Conservation (phyloP, 208 protist genomes). For the Trichomonas vaginalis region DNA sequence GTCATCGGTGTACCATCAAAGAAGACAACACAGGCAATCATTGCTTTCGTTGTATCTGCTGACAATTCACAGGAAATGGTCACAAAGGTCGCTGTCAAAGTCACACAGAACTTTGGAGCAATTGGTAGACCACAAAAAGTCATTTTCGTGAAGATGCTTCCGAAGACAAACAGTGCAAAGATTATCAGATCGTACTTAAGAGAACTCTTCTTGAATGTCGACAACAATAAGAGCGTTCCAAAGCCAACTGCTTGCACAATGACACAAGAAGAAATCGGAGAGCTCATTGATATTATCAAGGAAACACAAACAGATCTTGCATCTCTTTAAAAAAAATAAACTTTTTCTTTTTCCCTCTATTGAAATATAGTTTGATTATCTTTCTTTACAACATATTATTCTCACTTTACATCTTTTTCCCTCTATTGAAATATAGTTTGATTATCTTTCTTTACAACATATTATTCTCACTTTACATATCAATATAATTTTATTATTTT, state of each 20-base stretch:
- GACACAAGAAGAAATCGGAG: neutral
- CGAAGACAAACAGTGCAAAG: conserved; percentile 1
- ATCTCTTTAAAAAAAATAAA: neutral
- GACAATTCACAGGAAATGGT: neutral
- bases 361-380: neutral
- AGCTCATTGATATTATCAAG: neutral
- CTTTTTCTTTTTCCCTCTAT: neutral
- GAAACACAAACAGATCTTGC: neutral
- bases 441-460: neutral
- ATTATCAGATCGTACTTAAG: neutral
- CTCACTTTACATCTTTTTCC: neutral
- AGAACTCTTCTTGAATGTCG: neutral
- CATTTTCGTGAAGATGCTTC: neutral
- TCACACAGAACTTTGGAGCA: neutral
- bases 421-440: neutral
- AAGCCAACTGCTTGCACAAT: neutral
- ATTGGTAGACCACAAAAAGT: neutral
- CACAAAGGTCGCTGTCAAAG: neutral
- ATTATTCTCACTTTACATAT: neutral
- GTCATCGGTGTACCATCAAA: conserved; percentile 51
- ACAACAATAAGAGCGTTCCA: neutral
- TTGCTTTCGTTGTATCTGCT: neutral
- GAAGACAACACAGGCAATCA: neutral
- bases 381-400: neutral
- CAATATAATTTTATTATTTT: neutral